phyloP scores from a whole-genome alignment of 176 grass and related monocot genomes.

The Lolium rigidum region DNA sequence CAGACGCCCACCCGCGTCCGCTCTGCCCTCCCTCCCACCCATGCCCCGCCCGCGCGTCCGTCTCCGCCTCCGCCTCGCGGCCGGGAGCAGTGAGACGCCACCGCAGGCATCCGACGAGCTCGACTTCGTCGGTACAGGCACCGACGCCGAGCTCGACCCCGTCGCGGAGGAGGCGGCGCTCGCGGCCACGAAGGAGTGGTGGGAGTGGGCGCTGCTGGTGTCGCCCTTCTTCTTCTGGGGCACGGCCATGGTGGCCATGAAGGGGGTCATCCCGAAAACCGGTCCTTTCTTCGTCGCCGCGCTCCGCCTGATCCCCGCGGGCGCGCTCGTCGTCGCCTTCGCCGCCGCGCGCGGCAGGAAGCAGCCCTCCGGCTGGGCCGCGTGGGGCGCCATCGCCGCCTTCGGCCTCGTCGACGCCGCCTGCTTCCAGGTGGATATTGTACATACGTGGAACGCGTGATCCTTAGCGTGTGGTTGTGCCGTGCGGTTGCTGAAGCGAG shows the following conservation, averaged over 20 bases:
- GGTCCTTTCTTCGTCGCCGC: constrained; percentile 92
- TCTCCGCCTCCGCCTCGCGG: background rate
- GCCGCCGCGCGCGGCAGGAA: constrained; percentile 71
- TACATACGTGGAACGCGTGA: background rate
- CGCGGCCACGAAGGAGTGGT: constrained; percentile 16
- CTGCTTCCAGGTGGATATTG: constrained; percentile 76
- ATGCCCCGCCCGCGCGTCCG: background rate
- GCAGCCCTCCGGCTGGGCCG: constrained; percentile 67
- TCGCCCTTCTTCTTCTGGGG: constrained; percentile 99
- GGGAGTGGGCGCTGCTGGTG: constrained; percentile 73
- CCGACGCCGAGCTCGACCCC: constrained; percentile 56
- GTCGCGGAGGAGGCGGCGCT: constrained; percentile 17
- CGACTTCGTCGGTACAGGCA: constrained; percentile 62
- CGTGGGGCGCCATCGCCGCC: constrained; percentile 69
- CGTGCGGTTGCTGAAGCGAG: constrained; percentile 22
- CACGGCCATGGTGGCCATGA: constrained; percentile 99
- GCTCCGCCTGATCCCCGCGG: constrained; percentile 72
- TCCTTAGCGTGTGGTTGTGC: constrained; percentile 3
- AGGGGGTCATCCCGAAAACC: constrained; percentile 92
- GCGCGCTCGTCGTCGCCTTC: constrained; percentile 77
- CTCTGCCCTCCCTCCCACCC: background rate
- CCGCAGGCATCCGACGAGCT: constrained; percentile 34
- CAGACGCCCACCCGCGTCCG: background rate
- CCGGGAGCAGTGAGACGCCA: background rate
- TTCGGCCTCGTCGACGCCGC: constrained; percentile 81